Base-by-base conservation (phyloP, 2,329 filamentous ascomycete species). In the Fusarium anguioides region DNA sequence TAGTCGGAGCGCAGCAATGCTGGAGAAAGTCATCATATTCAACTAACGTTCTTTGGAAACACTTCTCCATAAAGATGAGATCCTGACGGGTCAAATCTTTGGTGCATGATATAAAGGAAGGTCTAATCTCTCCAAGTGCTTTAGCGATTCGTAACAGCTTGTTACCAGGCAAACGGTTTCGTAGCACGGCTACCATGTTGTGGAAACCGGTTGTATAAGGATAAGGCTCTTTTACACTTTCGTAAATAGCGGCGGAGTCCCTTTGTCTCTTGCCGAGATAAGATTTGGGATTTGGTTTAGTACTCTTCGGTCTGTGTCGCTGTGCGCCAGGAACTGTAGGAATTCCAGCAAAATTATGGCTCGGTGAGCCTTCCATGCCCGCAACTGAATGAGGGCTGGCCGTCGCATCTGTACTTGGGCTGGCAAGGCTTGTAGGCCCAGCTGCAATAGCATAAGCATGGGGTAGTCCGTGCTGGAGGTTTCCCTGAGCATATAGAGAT, bases 1-100 rank as follows among this genome's bases (percentile, higher is more conserved):
- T 89, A 1, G 94, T 97, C 0, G 96, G 96, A 6, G 94, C 96
- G 36, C 93, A 93, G 62, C 91, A 93, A 66, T 93, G 89, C 57
- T 92, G 89, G 82, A 97, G 91, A 69, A 96, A 96, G 68, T 97
- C 93, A 75, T 98, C 93, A 73, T 97, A 96, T 76, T 97, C 94
- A 74, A 94, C 93, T 12, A 98, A 83, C 0, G 93, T 96, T 35
- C 96, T 88, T 78, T 99, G 96, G 75, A 98, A 93, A 74, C 92
- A 96, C 80, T 97, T 97, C 78, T 99, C 96, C 91, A 97, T 97
- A 77, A 98, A 97, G 21, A 99, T 89, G 26, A 98, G 83, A 77
- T 99, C 96, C 73, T 96, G 91, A 18, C 90, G 85, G 67, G 93
- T 94, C 62, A 98, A 82, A n/a, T 93, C 94, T 73, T 92, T 92